These are phyloP conservation scores for Vitis vinifera DNA, from an alignment of 164 flowering plant species.

Conservation along the genomic window ASM3070453v1 NC_081810.1:23794001-23794500, in stretches of 20 bases:
- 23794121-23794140: conserved; percentile 64
- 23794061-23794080: conserved; percentile 54
- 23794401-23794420: background rate
- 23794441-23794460: conserved; percentile 5
- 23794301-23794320: conserved; percentile 63
- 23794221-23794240: too few species aligned
- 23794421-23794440: too few species aligned
- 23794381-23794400: conserved; percentile 3
- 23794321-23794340: conserved; percentile 58
- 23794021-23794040: conserved; percentile 50
- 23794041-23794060: conserved; percentile 40
- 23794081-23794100: conserved; percentile 58
- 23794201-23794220: background rate
- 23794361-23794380: background rate
- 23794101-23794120: conserved; percentile 56
- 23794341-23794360: conserved; percentile 66
- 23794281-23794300: conserved; percentile 65
- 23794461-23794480: conserved; percentile 25
- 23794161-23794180: conserved; percentile 4
- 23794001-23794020: conserved; percentile 67
- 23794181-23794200: conserved; percentile 22
- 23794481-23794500: conserved; percentile 29
- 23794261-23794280: too few species aligned
- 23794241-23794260: too few species aligned
- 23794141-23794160: conserved; percentile 34